These are phyloP conservation scores for Auricularia sp. DNA, from an alignment of 768 basidiomycete genomes.

Conservation along the genomic window DNA sequence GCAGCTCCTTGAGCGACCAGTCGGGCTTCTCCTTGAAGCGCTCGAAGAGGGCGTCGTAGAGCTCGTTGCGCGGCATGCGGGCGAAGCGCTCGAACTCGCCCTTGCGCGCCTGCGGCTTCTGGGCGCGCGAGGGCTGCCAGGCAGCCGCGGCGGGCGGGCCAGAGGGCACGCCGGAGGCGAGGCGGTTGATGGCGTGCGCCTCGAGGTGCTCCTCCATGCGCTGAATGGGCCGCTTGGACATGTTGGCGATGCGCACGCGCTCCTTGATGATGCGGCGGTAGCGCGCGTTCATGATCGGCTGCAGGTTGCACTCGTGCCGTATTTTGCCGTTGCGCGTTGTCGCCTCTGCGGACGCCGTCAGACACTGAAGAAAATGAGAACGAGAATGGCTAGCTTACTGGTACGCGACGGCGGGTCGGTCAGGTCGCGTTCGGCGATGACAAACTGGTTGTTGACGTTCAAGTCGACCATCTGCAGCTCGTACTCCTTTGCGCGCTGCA, in stretches of 20 bases:
- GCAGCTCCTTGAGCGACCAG: conserved; percentile 70
- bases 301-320: conserved; percentile 69
- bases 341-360: conserved; percentile 3
- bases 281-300: conserved; percentile 53
- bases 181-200: conserved; percentile 63
- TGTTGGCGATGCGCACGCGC: conserved; percentile 54
- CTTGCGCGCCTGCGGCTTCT: conserved; percentile 42
- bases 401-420: conserved; percentile 18
- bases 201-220: conserved; percentile 66
- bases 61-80: conserved; percentile 82
- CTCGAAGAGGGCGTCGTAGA: conserved; percentile 72
- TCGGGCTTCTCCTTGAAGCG: conserved; percentile 70
- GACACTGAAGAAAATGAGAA: not conserved
- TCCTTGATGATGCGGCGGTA: conserved; percentile 68
- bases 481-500: conserved; percentile 44
- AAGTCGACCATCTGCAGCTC: conserved; percentile 85
- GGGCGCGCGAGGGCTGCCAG: not conserved
- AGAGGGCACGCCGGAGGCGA: conserved; percentile 47
- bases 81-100: conserved; percentile 79
- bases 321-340: conserved; percentile 54
- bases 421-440: conserved; percentile 67
- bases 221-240: conserved; percentile 52
- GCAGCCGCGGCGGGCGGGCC: not conserved
- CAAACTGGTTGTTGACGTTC: conserved; percentile 73
- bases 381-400: not conserved